Conservation (phyloP, 1,284 basidiomycete genomes). For the Ceratobasidium theobromae region DNA sequence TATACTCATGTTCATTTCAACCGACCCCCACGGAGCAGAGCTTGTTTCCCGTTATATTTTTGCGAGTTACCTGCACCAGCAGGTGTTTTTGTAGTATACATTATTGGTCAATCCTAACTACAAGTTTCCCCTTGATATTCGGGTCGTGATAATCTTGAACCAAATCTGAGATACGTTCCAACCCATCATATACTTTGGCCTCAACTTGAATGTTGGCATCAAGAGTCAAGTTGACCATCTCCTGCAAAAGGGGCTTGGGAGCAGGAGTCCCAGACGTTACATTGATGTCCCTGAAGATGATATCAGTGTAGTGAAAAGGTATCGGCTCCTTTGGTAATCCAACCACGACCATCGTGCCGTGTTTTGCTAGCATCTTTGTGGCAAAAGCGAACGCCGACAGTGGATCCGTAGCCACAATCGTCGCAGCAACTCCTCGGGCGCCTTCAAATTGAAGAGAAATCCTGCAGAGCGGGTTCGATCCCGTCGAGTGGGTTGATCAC, state of each 20-base stretch:
- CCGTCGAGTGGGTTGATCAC: slow-evolving; percentile 32
- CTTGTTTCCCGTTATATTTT: not conserved
- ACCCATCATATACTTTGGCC: slow-evolving; percentile 30
- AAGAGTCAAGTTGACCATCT: slow-evolving; percentile 36
- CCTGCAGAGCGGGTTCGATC: not conserved
- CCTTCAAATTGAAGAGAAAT: not conserved
- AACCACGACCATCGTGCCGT: slow-evolving; percentile 38
- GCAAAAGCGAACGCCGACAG: slow-evolving; percentile 37
- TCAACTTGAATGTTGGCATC: slow-evolving; percentile 35
- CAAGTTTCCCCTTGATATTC: slow-evolving; percentile 36
- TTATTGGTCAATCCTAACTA: slow-evolving; percentile 32
- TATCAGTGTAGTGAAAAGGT: slow-evolving; percentile 19
- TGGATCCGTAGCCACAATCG: slow-evolving; percentile 38
- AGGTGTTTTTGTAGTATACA: no score
- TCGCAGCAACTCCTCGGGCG: slow-evolving; percentile 32
- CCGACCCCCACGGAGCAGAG: no score
- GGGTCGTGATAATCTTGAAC: slow-evolving; percentile 34
- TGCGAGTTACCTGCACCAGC: no score
- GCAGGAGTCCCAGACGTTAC: slow-evolving; percentile 34
- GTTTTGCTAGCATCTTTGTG: slow-evolving; percentile 35
- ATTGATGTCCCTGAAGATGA: slow-evolving; percentile 37
- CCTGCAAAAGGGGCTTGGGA: slow-evolving; percentile 32
- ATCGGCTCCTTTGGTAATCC: slow-evolving; percentile 35
- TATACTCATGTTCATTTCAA: no score
- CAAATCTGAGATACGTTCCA: slow-evolving; percentile 34